A percentile compares a stretch with the other conserved stretches of the same genome.
These are phyloP conservation scores for Thymus mandschuricus DNA, from an alignment of 257 asterid species.

Conservation along the genomic window DNA sequence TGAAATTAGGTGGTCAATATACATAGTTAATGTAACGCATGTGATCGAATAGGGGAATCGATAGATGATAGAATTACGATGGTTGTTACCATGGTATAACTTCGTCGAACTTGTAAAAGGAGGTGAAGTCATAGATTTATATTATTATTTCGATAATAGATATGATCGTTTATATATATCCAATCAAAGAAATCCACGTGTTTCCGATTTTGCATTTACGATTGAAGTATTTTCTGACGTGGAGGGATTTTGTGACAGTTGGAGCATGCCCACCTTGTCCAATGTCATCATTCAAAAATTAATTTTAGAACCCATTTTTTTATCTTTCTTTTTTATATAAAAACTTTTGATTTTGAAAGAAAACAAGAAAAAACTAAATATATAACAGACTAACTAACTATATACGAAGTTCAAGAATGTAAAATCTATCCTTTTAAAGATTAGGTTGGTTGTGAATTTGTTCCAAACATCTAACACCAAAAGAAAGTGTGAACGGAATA, in stretches of 20 bases:
- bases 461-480: not conserved
- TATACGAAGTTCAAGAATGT: not conserved
- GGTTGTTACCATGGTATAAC: too few species aligned
- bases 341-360: too few species aligned
- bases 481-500: not conserved
- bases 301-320: too few species aligned
- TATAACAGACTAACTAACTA: not conserved
- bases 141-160: not conserved
- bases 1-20: not conserved
- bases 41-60: not conserved
- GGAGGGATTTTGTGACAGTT: not conserved
- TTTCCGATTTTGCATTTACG: not conserved
- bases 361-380: too few species aligned
- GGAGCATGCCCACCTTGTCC: not conserved
- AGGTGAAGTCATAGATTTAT: too few species aligned
- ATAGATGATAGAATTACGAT: not conserved
- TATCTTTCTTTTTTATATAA: too few species aligned
- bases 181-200: slow-evolving; percentile 1
- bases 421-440: not conserved
- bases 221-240: not conserved
- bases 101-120: too few species aligned
- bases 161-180: not conserved
- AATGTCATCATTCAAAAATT: too few species aligned
- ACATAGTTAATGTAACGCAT: not conserved
- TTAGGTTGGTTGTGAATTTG: not conserved